Evolutionary conservation across 1,139 yeast genomes (phyloP), one percentile per base, ranked within the genome.

Genomic region (Hanseniaspora uvarum): DNA sequence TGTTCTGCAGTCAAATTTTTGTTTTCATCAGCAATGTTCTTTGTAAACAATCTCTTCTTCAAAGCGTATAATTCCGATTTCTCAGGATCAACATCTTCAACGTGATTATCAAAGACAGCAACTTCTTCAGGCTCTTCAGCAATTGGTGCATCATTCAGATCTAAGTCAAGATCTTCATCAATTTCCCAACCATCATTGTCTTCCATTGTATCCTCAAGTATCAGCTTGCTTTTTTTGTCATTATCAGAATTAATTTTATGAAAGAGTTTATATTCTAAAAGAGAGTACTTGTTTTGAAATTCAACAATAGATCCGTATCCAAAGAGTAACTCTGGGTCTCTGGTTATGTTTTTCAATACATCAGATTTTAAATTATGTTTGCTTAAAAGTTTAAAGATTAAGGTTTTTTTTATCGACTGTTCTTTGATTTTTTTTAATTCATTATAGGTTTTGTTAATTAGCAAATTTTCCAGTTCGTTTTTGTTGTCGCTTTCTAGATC

Each of bases 251-350:
- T 14, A 14, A 48, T 10, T 11, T 24, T 19, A 18, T 40, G 28
- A 14, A 43, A 6, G 5, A 50, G 26, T 4, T 36, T 14, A 12
- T 11, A 50, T 18, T 50, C 53, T 5, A 30, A 28, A 4, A 19
- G 26, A 5, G 44, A 46, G 28, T 31, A 50, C 30, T 36, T 50
- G 10, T 40, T 40, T 28, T 50, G 53, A 28, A 40, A 50, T 12
- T 50, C 53, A 5, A 34, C 26, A 5, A 50, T 16, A 12, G 47
- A 43, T 14, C 53, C 53, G 23, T 43, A 26, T 4, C 53, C 53
- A 14, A 50, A 43, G 4, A 50, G n/a, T 14, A 50, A 21, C 4
- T 26, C 36, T 14, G 31, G 11, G 28, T 36, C 26, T 7, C 7
- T 18, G 11, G 37, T 23, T 10, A 50, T 19, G 5, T 19, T 7